These are phyloP conservation scores for Ogataea sp. DNA, from an alignment of 805 yeast species.

Conservation along the genomic window DNA sequence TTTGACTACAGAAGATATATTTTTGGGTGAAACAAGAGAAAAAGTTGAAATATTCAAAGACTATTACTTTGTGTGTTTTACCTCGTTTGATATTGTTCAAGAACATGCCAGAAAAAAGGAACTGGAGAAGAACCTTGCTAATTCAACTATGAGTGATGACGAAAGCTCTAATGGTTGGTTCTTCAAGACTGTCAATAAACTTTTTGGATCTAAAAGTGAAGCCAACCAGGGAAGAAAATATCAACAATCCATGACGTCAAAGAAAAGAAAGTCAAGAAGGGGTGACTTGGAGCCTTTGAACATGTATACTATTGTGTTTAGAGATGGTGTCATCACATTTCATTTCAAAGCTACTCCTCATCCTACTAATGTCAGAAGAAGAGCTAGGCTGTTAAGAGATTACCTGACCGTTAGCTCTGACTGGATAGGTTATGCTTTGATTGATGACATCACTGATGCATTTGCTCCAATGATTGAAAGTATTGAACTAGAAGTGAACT, in stretches of 20 bases:
- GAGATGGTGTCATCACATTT: conserved; percentile 85
- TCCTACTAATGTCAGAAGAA: conserved; percentile 88
- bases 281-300: conserved; percentile 81
- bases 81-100: conserved; percentile 73
- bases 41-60: conserved; percentile 89
- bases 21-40: conserved; percentile 88
- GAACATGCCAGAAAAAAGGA: conserved; percentile 39
- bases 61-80: conserved; percentile 87
- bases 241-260: conserved; percentile 13
- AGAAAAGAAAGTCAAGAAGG: conserved; percentile 13
- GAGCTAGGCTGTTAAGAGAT: conserved; percentile 82
- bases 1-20: conserved; percentile 90
- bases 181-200: conserved; percentile 3
- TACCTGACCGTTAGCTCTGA: conserved; percentile 87
- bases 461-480: conserved; percentile 95
- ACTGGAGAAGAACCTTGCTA: conserved; percentile 12
- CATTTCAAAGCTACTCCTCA: conserved; percentile 95
- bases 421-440: conserved; percentile 95
- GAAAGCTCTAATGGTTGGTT: conserved; percentile 12
- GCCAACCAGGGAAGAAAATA: conserved; percentile 3
- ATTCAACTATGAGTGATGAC: conserved; percentile 7
- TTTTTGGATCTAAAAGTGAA: background rate
- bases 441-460: conserved; percentile 96
- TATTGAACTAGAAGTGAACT: conserved; percentile 88
- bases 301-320: conserved; percentile 87